These are phyloP conservation scores for Postia placenta DNA, from an alignment of 768 basidiomycete species.

Conservation along the genomic window DNA sequence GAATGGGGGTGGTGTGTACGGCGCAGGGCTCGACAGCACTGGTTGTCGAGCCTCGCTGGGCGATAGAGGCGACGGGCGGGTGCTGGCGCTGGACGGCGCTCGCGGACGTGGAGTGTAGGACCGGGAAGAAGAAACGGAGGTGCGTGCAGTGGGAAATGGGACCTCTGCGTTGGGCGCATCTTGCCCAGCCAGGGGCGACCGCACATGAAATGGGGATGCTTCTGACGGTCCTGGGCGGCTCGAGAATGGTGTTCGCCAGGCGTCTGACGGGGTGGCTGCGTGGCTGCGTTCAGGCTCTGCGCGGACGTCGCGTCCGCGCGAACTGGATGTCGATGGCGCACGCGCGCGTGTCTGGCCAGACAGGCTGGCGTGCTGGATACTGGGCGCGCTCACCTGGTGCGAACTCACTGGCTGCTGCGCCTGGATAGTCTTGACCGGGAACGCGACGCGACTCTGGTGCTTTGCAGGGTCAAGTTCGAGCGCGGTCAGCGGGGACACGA, in stretches of 20 bases:
- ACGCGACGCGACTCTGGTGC: constrained; percentile 38
- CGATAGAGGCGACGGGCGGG: constrained; percentile 4
- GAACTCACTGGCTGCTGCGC: constrained; percentile 3
- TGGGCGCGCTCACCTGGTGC: constrained; percentile 16
- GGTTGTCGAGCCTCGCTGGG: constrained; percentile 6
- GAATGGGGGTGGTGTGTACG: neutral
- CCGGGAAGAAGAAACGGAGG: constrained; percentile 10
- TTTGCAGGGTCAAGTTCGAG: constrained; percentile 44
- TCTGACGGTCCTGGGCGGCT: constrained; percentile 11
- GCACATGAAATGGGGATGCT: constrained; percentile 1
- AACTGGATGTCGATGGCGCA: constrained; percentile 17
- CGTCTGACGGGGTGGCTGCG: constrained; percentile 1
- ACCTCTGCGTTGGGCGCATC: constrained; percentile 6
- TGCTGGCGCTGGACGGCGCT: constrained; percentile 11
- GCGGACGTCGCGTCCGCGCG: constrained; percentile 8
- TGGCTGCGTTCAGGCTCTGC: constrained; percentile 8
- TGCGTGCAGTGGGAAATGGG: constrained; percentile 10
- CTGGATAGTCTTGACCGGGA: constrained; percentile 10
- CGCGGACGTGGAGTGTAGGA: constrained; percentile 13
- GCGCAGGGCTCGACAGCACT: constrained; percentile 9
- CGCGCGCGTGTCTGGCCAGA: constrained; percentile 11
- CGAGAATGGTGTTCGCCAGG: constrained; percentile 15
- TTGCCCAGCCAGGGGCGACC: constrained; percentile 7
- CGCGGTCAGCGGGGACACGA: constrained; percentile 35
- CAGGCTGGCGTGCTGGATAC: constrained; percentile 4